A percentile compares a stretch with the other conserved stretches of the same genome.
phyloP scores from a whole-genome alignment of 2,329 filamentous ascomycete species.

The Xylaria sp. region DNA sequence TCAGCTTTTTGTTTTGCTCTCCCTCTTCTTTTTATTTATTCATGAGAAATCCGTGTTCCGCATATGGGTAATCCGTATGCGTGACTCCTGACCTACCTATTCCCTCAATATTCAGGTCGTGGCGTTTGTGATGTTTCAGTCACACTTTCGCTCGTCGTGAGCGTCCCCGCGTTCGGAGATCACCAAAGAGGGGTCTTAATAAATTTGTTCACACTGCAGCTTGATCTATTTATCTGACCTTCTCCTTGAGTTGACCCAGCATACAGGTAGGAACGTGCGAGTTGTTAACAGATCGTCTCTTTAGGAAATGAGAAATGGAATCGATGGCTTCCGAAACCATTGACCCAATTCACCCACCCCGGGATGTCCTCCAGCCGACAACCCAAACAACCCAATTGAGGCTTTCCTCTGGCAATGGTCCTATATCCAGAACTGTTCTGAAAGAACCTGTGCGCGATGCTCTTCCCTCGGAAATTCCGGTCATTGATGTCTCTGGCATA shows the following conservation, averaged over 20 bases:
- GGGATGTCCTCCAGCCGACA: constrained; percentile 7
- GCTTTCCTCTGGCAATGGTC: constrained; percentile 27
- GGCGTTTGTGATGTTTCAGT: not conserved
- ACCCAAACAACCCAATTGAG: constrained; percentile 22
- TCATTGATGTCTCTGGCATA: constrained; percentile 41
- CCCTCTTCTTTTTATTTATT: not conserved
- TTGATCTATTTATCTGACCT: not conserved
- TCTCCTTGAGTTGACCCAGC: not conserved
- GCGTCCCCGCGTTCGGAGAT: not conserved
- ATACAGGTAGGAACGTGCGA: not conserved
- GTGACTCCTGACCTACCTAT: too few species aligned
- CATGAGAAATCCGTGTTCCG: too few species aligned
- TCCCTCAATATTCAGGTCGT: not conserved
- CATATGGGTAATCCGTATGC: too few species aligned
- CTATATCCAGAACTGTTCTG: constrained; percentile 21
- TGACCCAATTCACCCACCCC: not conserved
- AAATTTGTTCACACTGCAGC: not conserved
- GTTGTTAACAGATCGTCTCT: not conserved
- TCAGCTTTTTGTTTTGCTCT: not conserved
- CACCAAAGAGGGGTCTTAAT: not conserved
- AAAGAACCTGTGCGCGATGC: constrained; percentile 26
- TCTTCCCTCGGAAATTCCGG: constrained; percentile 32
- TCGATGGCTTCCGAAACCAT: constrained; percentile 8
- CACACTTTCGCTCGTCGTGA: not conserved
- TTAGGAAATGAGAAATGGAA: not conserved